Evolutionary conservation across 257 asterid genomes (phyloP).

Genomic region (Fraxinus pennsylvanica): DNA sequence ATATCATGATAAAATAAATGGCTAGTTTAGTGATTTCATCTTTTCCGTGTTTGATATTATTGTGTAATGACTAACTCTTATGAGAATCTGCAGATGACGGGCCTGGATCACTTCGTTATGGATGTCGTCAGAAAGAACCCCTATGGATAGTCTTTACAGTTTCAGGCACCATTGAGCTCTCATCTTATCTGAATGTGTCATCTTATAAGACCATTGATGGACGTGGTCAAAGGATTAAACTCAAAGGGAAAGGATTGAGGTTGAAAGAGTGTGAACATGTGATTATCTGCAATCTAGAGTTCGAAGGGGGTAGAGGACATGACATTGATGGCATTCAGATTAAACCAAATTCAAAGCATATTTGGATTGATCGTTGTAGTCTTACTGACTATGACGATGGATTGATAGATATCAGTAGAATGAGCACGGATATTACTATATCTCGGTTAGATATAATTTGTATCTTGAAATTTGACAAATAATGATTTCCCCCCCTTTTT

Average conservation of each 20-base stretch:
- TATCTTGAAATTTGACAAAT: background rate
- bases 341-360: constrained; percentile 71
- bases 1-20: background rate
- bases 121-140: constrained; percentile 77
- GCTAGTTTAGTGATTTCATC: background rate
- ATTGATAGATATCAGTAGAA: constrained; percentile 66
- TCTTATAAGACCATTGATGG: constrained; percentile 89
- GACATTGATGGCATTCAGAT: constrained; percentile 87
- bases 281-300: constrained; percentile 67
- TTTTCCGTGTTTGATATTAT: background rate
- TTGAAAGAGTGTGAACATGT: constrained; percentile 85
- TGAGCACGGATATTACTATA: constrained; percentile 81
- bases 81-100: constrained; percentile 67
- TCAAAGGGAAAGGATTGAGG: constrained; percentile 77
- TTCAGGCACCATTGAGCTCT: constrained; percentile 81
- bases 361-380: constrained; percentile 94
- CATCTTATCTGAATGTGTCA: constrained; percentile 59
- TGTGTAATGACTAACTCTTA: background rate
- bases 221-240: constrained; percentile 71
- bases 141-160: constrained; percentile 77
- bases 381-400: constrained; percentile 76
- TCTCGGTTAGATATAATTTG: constrained; percentile 54
- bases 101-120: constrained; percentile 87
- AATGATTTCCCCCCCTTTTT: background rate
- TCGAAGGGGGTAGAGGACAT: constrained; percentile 73